phyloP scores from a whole-genome alignment of 169 alveolate species.

The Condylostoma magnum region DNA sequence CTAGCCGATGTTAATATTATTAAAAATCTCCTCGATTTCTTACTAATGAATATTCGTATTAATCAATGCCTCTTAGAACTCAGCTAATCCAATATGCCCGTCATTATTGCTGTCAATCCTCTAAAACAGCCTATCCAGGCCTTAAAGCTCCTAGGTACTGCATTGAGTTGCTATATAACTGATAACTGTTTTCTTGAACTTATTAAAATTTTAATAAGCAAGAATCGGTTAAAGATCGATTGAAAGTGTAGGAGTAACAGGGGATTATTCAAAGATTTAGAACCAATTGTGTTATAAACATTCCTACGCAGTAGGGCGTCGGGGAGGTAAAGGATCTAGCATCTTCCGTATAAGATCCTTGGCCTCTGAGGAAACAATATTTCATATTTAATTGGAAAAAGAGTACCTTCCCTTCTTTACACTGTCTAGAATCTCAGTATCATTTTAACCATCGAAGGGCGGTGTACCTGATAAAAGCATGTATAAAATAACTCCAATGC shows the following conservation, averaged over 20 bases:
- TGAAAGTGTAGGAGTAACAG: conserved; percentile 29
- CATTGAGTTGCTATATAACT: conserved; percentile 29
- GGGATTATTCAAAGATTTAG: conserved; percentile 12
- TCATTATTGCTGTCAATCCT: conserved; percentile 34
- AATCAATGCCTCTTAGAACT: conserved; percentile 31
- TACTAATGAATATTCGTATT: conserved; percentile 22
- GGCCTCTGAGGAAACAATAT: conserved; percentile 81
- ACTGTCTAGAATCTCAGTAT: conserved; percentile 73
- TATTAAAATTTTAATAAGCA: conserved; percentile 42
- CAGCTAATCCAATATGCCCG: conserved; percentile 35
- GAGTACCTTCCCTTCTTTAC: conserved; percentile 77
- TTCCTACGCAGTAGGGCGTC: conserved; percentile 81
- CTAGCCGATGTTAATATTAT: conserved; percentile 40
- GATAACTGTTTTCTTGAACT: conserved; percentile 17
- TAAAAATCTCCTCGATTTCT: conserved; percentile 42
- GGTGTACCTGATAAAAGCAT: conserved; percentile 87
- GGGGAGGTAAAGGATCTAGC: conserved; percentile 79
- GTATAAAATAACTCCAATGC: conserved; percentile 86
- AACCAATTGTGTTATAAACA: conserved; percentile 88
- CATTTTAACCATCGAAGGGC: conserved; percentile 89
- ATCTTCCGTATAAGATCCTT: conserved; percentile 82
- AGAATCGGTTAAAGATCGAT: conserved; percentile 70
- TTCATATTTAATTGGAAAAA: conserved; percentile 88
- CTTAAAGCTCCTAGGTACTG: neutral
- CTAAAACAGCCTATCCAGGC: neutral